Conservation (phyloP, 108 stramenopile genomes). For the Heterococcus sp. region DNA sequence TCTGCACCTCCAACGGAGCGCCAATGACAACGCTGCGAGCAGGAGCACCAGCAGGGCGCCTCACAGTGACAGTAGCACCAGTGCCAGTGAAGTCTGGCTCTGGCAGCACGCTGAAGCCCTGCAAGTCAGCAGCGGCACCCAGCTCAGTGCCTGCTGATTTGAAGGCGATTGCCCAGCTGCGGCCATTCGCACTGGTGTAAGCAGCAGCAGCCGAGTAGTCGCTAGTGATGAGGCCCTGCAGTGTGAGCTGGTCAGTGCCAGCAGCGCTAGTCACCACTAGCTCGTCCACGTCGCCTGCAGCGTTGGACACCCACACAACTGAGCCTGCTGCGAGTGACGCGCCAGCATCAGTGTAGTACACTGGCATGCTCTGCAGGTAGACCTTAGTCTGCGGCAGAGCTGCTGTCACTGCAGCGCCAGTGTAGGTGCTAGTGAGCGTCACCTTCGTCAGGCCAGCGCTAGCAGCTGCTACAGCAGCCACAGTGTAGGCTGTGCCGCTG, state of each 20-base stretch:
- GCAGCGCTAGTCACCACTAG: conserved; percentile 4
- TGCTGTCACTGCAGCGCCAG: background rate
- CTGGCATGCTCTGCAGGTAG: background rate
- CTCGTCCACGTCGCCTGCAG: conserved; percentile 34
- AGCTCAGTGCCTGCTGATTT: conserved; percentile 25
- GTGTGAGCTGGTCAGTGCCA: conserved; percentile 1
- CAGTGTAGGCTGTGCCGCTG: conserved; percentile 7
- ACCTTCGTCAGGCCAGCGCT: too few relatives aligned
- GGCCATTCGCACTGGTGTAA: conserved; percentile 16
- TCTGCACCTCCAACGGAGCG: conserved; percentile 44
- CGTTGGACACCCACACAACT: conserved; percentile 36
- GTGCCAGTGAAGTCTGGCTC: background rate
- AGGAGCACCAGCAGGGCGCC: conserved; percentile 16
- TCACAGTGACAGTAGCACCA: conserved; percentile 1
- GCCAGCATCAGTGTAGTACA: background rate
- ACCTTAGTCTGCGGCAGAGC: background rate
- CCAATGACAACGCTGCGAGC: conserved; percentile 24
- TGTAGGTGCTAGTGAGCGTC: background rate
- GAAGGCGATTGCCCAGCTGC: conserved; percentile 38
- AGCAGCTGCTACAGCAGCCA: too few relatives aligned
- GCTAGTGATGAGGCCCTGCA: conserved; percentile 18
- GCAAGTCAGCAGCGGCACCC: conserved; percentile 16
- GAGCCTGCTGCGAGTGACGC: too few relatives aligned
- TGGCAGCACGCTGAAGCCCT: background rate
- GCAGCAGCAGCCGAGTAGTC: conserved; percentile 19